Conservation (phyloP, 306 rosid species). For the Amphicarpaea edgeworthii region DNA sequence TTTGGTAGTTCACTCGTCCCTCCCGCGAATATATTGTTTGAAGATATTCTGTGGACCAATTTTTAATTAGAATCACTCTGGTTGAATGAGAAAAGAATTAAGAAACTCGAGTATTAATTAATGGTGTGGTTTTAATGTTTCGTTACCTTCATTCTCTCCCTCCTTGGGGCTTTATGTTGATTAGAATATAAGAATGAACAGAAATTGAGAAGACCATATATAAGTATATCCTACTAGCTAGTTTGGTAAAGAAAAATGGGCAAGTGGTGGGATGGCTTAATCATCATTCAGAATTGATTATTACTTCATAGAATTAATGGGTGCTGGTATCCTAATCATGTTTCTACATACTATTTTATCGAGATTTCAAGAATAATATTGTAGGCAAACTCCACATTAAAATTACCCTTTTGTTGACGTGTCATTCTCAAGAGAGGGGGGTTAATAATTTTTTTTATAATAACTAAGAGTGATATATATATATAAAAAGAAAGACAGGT, state of each 20-base stretch:
- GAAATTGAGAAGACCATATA: slow-evolving; percentile 22
- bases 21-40: no score
- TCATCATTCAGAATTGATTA: slow-evolving; percentile 43
- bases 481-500: not conserved
- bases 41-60: not conserved
- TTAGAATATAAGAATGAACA: not conserved
- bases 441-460: no score
- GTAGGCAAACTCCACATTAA: slow-evolving; percentile 30
- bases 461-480: no score
- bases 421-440: slow-evolving; percentile 66
- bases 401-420: slow-evolving; percentile 56
- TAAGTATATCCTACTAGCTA: no score
- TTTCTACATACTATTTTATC: slow-evolving; percentile 38
- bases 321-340: slow-evolving; percentile 36
- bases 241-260: slow-evolving; percentile 58
- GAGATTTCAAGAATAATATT: slow-evolving; percentile 12
- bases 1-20: not conserved
- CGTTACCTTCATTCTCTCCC: not conserved
- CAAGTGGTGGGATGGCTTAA: slow-evolving; percentile 54
- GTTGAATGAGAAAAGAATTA: slow-evolving; percentile 16
- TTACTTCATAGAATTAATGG: slow-evolving; percentile 39
- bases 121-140: slow-evolving; percentile 2
- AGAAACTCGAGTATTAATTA: not conserved
- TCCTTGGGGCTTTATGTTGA: not conserved
- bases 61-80: not conserved